A percentile compares a stretch with the other conserved stretches of the same genome.
Conservation (phyloP, 495 filamentous ascomycete genomes). For the Aspergillus egyptiacus region DNA sequence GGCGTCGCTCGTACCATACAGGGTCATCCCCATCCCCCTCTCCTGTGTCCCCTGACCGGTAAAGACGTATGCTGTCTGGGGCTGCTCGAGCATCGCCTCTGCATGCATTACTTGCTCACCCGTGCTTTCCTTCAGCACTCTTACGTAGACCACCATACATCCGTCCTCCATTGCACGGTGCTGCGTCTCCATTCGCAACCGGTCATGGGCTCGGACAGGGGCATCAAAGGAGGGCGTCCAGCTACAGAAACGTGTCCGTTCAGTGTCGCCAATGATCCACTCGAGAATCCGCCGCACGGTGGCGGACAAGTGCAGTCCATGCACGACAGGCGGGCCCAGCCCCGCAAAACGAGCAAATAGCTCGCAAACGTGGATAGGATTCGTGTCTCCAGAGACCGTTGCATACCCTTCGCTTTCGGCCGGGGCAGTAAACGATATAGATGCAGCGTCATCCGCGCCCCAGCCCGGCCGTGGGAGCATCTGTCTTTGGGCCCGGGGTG, state of each 20-base stretch:
- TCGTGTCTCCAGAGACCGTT: background rate
- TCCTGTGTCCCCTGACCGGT: slow-evolving; percentile 6
- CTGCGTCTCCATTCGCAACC: background rate
- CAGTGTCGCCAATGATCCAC: background rate
- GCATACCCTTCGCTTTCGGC: background rate
- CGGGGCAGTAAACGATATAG: background rate
- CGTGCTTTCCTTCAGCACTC: background rate
- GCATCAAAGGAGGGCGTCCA: slow-evolving; percentile 1
- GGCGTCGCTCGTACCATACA: background rate
- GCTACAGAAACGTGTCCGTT: background rate
- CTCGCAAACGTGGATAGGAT: slow-evolving; percentile 2
- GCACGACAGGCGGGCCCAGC: background rate
- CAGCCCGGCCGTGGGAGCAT: background rate
- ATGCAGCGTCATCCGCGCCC: background rate
- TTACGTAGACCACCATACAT: background rate
- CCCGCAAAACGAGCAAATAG: slow-evolving; percentile 3
- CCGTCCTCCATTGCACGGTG: slow-evolving; percentile 2
- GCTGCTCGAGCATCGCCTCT: slow-evolving; percentile 1
- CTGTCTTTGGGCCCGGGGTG: background rate
- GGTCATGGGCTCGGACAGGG: background rate
- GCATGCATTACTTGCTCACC: background rate
- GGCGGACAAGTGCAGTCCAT: slow-evolving; percentile 2
- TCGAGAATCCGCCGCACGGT: slow-evolving; percentile 1
- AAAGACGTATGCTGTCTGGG: slow-evolving; percentile 1
- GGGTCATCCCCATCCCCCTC: slow-evolving; percentile 4